Evolutionary conservation across 2,329 filamentous ascomycete species (phyloP), one percentile per base, ranked within the genome.

Genomic region (Xylariaceae sp.): DNA sequence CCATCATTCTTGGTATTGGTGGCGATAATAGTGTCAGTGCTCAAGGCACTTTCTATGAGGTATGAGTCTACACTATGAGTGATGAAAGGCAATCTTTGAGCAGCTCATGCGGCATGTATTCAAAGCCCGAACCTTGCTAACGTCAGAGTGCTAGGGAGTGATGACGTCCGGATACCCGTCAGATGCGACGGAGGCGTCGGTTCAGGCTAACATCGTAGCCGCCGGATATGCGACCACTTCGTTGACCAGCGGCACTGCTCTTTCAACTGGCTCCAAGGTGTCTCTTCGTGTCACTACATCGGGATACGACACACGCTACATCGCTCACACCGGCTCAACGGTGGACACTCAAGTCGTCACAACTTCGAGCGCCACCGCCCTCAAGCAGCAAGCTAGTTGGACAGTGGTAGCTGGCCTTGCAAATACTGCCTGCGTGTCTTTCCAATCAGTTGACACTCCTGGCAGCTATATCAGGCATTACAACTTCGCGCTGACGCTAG

Each of bases 1-100:
- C 82, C 48, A 82, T 86, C 40, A 75, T 86, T 50, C 78, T 86
- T n/a, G 82, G 83, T n/a, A 84, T 85, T 47, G 83, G 83, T n/a
- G 83, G 83, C 7, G 83, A 86, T 57, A 86, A 83, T 67, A 82
- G 78, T 60, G 68, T 71, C 57, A 59, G 76, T 42, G 82, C 72
- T 1, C 78, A 83, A 60, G 82, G 82, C 22, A 85, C 81, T 0
- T 83, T 82, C 59, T 82, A 85, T 64, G 82, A 86, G 22, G 22
- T 27, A 27, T 27, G 22, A 27, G 4, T 27, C 7, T 27, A 5
- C 22, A 27, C 22, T 27, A 27, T 27, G 7, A 27, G 22, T 7
- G 22, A 27, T 27, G 22, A 27, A 27, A 27, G 22, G 22, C 22
- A 27, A 7, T 27, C 7, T 7, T 27, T 27, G 22, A 27, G 22